A percentile compares a stretch with the other conserved stretches of the same genome.
Conservation (phyloP, 176 grass and related monocot genomes). For the Thalia dealbata region DNA sequence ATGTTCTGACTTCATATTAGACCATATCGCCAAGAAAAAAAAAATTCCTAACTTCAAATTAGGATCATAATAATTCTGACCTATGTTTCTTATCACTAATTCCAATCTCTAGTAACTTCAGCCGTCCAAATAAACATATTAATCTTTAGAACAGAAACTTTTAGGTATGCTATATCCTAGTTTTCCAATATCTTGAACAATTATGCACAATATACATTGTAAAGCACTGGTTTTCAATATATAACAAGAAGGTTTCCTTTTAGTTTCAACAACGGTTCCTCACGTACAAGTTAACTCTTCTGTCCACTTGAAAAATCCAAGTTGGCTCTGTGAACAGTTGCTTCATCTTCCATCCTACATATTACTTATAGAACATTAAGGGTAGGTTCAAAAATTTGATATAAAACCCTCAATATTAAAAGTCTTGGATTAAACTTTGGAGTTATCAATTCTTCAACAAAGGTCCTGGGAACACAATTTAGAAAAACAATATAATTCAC, state of each 20-base stretch:
- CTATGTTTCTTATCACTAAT: background rate
- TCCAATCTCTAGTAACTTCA: background rate
- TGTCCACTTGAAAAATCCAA: too few species aligned
- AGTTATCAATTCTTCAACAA: too few species aligned
- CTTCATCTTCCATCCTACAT: too few species aligned
- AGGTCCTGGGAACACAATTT: too few species aligned
- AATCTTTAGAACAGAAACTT: background rate
- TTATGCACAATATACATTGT: background rate
- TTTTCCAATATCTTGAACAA: too few species aligned
- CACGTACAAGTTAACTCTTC: background rate
- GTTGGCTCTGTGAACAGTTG: too few species aligned
- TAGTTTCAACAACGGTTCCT: background rate
- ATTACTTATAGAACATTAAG: too few species aligned
- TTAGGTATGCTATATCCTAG: background rate
- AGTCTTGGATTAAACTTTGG: too few species aligned
- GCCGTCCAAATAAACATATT: background rate
- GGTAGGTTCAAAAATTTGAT: too few species aligned
- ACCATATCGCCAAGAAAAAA: background rate
- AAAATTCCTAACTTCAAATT: background rate
- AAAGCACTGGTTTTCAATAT: background rate
- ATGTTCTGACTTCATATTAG: too few species aligned
- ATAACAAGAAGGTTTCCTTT: background rate
- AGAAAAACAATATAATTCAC: too few species aligned
- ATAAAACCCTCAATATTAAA: too few species aligned
- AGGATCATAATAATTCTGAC: background rate